A percentile compares a stretch with the other conserved stretches of the same genome.
phyloP scores from a whole-genome alignment of 768 basidiomycete genomes.

The Leccinum sublutescens region DNA sequence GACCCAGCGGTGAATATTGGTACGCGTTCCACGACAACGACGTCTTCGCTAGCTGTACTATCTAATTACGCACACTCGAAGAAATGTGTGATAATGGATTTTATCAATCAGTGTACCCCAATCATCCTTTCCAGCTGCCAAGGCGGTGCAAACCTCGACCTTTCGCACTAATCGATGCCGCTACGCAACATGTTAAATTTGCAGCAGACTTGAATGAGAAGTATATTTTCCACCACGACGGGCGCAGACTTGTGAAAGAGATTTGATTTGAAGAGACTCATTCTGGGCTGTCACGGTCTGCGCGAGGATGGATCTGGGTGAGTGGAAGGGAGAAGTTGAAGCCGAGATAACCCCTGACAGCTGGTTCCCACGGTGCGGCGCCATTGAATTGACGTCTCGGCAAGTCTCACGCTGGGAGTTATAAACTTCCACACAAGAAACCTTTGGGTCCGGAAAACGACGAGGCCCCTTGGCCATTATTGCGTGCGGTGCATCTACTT shows the following conservation, averaged over 20 bases:
- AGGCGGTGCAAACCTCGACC: background rate
- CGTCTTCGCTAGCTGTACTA: background rate
- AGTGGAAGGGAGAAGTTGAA: too few species aligned
- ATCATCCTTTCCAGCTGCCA: background rate
- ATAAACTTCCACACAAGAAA: too few species aligned
- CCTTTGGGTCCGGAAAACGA: background rate
- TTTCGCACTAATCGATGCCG: background rate
- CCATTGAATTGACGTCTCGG: too few species aligned
- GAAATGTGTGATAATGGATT: background rate
- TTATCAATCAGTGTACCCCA: background rate
- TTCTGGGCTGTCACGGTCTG: background rate
- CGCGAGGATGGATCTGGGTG: background rate
- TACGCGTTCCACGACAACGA: constrained; percentile 15
- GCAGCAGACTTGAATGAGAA: background rate
- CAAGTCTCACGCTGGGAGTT: too few species aligned
- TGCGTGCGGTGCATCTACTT: background rate
- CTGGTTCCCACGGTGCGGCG: too few species aligned
- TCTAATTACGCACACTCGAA: background rate
- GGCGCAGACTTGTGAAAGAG: background rate
- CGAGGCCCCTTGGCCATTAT: background rate
- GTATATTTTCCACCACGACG: background rate
- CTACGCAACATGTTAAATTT: background rate
- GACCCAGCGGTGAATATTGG: constrained; percentile 5
- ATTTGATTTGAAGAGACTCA: background rate
- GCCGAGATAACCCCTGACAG: too few species aligned